Conservation (phyloP, 1,139 yeast genomes). For the Debaryomyces singareniensis region DNA sequence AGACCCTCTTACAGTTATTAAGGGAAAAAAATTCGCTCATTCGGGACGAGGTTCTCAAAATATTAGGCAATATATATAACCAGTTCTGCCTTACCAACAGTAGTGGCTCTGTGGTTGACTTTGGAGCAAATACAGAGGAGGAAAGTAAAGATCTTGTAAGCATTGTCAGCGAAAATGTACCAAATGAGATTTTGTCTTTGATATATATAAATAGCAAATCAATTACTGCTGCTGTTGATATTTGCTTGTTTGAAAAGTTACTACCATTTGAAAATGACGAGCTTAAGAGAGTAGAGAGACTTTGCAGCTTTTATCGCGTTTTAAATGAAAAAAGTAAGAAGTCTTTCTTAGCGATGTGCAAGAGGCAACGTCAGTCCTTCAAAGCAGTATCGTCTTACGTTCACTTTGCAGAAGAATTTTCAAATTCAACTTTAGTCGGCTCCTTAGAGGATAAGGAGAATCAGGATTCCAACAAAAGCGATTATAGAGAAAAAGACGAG, state of each 20-base stretch:
- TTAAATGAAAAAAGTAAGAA: conserved; percentile 55
- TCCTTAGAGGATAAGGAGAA: conserved; percentile 21
- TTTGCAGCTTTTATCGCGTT: conserved; percentile 41
- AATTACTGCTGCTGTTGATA: conserved; percentile 66
- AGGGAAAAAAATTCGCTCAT: conserved; percentile 66
- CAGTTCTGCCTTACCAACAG: conserved; percentile 13
- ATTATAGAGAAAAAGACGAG: conserved; percentile 11
- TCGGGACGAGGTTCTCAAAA: conserved; percentile 54
- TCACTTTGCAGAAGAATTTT: conserved; percentile 25
- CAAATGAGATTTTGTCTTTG: conserved; percentile 59
- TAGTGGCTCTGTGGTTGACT: conserved; percentile 17
- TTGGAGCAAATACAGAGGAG: conserved; percentile 20
- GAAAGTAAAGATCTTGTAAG: conserved; percentile 37
- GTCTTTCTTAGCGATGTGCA: conserved; percentile 63
- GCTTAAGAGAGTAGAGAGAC: conserved; percentile 43
- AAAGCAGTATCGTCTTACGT: conserved; percentile 32
- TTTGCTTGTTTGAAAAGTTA: conserved; percentile 51
- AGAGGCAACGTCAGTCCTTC: conserved; percentile 59
- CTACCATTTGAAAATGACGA: conserved; percentile 49
- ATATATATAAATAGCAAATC: conserved; percentile 69
- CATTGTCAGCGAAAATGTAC: conserved; percentile 40
- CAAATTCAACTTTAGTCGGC: conserved; percentile 12
- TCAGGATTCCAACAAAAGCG: conserved; percentile 14
- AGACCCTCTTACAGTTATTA: conserved; percentile 52
- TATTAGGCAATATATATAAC: conserved; percentile 52